Evolutionary conservation across 169 alveolate species (phyloP).

Genomic region (Cryptosporidium sp.): DNA sequence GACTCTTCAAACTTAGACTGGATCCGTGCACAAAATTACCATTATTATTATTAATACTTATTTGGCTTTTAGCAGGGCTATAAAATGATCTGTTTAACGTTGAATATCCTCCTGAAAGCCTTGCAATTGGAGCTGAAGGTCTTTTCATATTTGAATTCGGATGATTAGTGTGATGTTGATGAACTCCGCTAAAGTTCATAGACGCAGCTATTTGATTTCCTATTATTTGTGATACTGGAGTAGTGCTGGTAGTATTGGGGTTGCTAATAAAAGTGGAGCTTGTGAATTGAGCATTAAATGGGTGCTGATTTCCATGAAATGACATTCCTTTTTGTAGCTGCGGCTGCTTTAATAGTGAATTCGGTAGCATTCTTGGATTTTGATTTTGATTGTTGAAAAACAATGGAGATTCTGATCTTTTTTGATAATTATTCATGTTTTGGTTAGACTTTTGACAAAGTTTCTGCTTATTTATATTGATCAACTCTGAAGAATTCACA

Average conservation of each 20-base stretch:
- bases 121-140: neutral
- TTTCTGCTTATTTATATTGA: neutral
- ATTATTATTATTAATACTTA: neutral
- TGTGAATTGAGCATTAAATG: neutral
- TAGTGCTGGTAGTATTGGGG: neutral
- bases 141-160: neutral
- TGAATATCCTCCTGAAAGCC: neutral
- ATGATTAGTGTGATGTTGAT: neutral
- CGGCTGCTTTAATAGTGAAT: neutral
- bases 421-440: neutral
- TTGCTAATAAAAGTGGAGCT: neutral
- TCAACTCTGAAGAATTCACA: neutral
- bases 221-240: neutral
- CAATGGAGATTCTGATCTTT: constrained; percentile 11
- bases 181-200: neutral
- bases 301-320: neutral
- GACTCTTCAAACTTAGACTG: neutral
- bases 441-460: neutral
- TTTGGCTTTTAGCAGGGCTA: neutral
- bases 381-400: neutral
- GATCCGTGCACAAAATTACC: neutral
- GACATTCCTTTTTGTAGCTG: neutral
- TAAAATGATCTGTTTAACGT: neutral
- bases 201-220: neutral
- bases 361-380: neutral